Percentiles rank a stretch among this genome's conserved stretches.
Evolutionary conservation across 2,329 filamentous ascomycete species (phyloP).

Genomic region (Neonectria punicea): DNA sequence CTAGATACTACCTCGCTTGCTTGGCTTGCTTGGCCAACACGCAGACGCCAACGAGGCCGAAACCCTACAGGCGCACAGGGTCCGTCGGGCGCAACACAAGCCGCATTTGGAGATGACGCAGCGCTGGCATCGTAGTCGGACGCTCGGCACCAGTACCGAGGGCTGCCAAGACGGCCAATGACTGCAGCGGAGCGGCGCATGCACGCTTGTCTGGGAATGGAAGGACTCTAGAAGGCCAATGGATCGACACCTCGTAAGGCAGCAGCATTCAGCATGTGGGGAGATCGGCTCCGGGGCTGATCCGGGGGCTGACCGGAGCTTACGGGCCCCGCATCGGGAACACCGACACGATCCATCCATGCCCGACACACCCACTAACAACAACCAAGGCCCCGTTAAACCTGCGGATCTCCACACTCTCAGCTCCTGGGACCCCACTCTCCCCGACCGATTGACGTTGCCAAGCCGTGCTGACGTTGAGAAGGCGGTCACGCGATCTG

Average conservation of each 20-base stretch:
- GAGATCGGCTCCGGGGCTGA: slow-evolving; percentile 36
- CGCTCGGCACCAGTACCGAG: slow-evolving; percentile 14
- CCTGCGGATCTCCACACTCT: not conserved
- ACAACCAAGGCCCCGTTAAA: not conserved
- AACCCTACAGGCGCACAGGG: slow-evolving; percentile 10
- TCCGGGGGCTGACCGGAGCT: slow-evolving; percentile 23
- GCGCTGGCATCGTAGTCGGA: slow-evolving; percentile 12
- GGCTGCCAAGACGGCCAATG: slow-evolving; percentile 21
- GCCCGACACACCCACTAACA: not conserved
- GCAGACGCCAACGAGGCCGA: slow-evolving; percentile 1
- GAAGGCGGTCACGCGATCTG: slow-evolving; percentile 6
- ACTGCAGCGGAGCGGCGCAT: slow-evolving; percentile 11
- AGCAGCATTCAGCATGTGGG: slow-evolving; percentile 29
- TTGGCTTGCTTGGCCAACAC: not conserved
- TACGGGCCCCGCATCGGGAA: slow-evolving; percentile 30
- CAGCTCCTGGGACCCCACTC: not conserved
- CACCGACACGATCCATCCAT: slow-evolving; percentile 24
- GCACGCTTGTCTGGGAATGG: slow-evolving; percentile 2
- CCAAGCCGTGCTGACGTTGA: slow-evolving; percentile 6
- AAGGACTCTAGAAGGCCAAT: slow-evolving; percentile 23
- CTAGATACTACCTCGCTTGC: not conserved
- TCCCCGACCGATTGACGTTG: slow-evolving; percentile 3
- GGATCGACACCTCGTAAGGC: slow-evolving; percentile 16
- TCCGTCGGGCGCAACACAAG: slow-evolving; percentile 23
- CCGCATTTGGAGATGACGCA: slow-evolving; percentile 23